Evolutionary conservation across 176 grass and related monocot species (phyloP), one percentile per base, ranked within the genome.

Genomic region (Carex cristatella): DNA sequence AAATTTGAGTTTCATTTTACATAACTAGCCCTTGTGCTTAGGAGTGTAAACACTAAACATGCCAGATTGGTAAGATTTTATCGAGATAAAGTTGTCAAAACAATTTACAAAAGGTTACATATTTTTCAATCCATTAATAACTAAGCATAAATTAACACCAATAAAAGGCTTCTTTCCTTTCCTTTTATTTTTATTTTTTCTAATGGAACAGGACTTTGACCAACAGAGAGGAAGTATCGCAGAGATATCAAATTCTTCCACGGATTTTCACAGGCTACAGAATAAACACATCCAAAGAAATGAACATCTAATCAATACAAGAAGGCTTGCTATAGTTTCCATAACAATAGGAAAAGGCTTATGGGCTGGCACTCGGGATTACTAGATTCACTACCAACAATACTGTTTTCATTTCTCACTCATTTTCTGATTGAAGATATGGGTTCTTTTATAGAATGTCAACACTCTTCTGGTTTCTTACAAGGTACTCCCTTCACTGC

Each of bases 401-500:
- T 55, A 16, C 56, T 55, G 48, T 77, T 77, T 42, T 54, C 48
- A 31, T 55, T 54, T 77, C 49, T 77, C 30, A 7, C 23, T 83
- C 12, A 67, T 51, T 46, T 49, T 65, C 79, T 82, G 32, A 82
- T 82, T 82, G 37, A 48, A 31, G 54, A 61, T 64, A 2, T n/a
- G 14, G 23, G 40, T 65, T 10, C 64, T 5, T 49, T 48, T 54
- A n/a, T 23, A 66, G 23, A 68, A 31, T 83, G 15, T 92, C 87
- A 94, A 54, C 89, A 91, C 62, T 94, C 89, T 66, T 87, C 44
- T 88, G 89, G 87, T 28, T 72, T 83, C 82, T 94, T 94, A 66
- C 89, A 88, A 88, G 92, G 79, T 84, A 97, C 85, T 23, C 95
- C 95, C 84, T 89, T 94, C 69, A 98, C 67, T 48, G 86, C 87